Base-by-base conservation (phyloP, 176 grass and related monocot genomes). In the Phyllostachys edulis region DNA sequence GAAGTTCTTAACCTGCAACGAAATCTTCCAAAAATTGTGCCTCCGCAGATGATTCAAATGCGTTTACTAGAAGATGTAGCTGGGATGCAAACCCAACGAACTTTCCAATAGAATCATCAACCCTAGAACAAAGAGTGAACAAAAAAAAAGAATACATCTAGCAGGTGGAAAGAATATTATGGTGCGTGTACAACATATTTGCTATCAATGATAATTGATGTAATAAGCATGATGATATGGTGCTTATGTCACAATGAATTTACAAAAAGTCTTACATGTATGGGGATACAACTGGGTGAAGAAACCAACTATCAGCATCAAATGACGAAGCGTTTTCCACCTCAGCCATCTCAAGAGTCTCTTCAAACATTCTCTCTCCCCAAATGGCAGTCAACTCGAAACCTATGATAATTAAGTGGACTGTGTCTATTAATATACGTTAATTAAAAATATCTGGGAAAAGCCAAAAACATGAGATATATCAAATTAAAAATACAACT, bases 71-170 rank as follows among this genome's bases (percentile, higher is more conserved):
- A 87, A 98, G 96, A 81, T 68, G 70, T 68, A 98, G 82, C 87
- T 98, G 96, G 27, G 96, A 95, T 36, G 93, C 82, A 92, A 98
- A 98, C 37, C 96, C 96, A 90, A 98, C 96, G 90, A 95, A 93
- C 69, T 93, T 98, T 27, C 85, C 88, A 82, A 92, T 85, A 61
- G 91, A 93, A 83, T 98, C 96, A 71, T 98, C 82, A 82, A 93
- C 87, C 96, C 96, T 98, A 82, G 75, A 83, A 66, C 51, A 76
- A 65, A 80, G 40, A 37, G 46, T 80, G 32, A 79, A 50, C 29
- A 83, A 83, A 67, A 60, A 6, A 63, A 54, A 76, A 73, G 37
- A 88, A 83, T 60, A 16, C 8, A 67, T 54, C 16, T 17, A 94
- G 14, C 38, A 80, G 52, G 64, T 65, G 34, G 17, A 29, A 84